A percentile compares a stretch with the other conserved stretches of the same genome.
phyloP scores from a whole-genome alignment of 2,329 filamentous ascomycete genomes.

The Aspergillus sp. region DNA sequence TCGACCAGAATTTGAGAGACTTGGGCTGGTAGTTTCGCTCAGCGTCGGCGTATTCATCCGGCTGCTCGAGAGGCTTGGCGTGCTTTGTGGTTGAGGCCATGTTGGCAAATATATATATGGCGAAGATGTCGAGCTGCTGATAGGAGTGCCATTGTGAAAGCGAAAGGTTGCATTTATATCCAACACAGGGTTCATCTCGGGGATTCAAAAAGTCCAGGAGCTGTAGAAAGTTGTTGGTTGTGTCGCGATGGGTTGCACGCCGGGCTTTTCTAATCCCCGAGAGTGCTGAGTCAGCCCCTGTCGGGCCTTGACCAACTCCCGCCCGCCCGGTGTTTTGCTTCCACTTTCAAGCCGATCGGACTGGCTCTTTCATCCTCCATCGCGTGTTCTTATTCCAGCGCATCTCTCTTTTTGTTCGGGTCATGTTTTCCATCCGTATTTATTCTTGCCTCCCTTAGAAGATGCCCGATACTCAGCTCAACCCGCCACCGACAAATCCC shows the following conservation, averaged over 20 bases:
- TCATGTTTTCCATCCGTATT: too few species aligned
- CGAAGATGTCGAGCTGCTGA: too few species aligned
- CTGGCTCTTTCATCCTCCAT: not conserved
- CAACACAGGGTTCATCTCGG: too few species aligned
- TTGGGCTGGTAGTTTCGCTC: slow-evolving; percentile 8
- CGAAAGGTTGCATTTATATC: not conserved
- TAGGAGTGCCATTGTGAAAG: not conserved
- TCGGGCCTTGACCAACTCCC: not conserved
- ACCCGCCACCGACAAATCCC: not conserved
- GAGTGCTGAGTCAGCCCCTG: not conserved
- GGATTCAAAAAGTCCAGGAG: not conserved
- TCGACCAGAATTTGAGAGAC: slow-evolving; percentile 6
- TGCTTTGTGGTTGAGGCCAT: slow-evolving; percentile 6
- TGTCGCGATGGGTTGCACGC: too few species aligned
- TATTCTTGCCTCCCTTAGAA: not conserved
- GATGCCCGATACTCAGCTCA: not conserved
- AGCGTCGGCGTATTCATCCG: slow-evolving; percentile 6
- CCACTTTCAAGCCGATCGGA: not conserved
- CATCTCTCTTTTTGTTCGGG: not conserved
- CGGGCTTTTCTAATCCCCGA: not conserved
- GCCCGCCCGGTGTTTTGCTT: not conserved
- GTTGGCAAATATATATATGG: not conserved
- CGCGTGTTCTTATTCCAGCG: not conserved
- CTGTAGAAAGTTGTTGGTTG: not conserved
- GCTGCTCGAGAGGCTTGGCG: slow-evolving; percentile 2